Evolutionary conservation across 208 protist species (phyloP).

Genomic region (Balamuthia mandrillaris): DNA sequence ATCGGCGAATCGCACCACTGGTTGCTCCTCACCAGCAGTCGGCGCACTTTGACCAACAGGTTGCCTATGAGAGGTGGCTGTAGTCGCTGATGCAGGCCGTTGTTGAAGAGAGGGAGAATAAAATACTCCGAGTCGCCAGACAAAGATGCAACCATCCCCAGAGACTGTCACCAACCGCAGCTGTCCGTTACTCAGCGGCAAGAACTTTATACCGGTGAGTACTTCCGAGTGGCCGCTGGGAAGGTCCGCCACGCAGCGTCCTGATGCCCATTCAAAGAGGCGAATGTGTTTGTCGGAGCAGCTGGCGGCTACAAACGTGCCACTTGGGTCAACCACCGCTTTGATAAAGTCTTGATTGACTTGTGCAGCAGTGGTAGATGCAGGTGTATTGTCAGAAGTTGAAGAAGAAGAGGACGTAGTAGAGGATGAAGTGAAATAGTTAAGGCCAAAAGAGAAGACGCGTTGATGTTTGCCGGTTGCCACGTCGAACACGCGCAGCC

Average conservation of each 20-base stretch:
- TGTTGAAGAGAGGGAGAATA: neutral
- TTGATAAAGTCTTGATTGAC: no score
- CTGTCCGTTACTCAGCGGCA: neutral
- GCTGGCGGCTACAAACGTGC: slow-evolving; percentile 5
- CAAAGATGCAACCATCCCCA: slow-evolving; percentile 45
- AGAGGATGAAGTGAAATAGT: no score
- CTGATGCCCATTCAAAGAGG: slow-evolving; percentile 41
- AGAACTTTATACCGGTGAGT: slow-evolving; percentile 21
- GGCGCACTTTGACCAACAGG: neutral
- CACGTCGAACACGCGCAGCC: slow-evolving; percentile 30
- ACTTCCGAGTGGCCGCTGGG: slow-evolving; percentile 18
- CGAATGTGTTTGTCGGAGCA: slow-evolving; percentile 28
- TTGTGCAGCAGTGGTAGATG: no score
- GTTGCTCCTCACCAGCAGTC: neutral
- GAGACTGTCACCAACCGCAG: slow-evolving; percentile 40
- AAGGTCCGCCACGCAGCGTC: neutral
- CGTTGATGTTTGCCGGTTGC: slow-evolving; percentile 3
- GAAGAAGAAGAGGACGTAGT: no score
- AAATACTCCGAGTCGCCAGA: neutral
- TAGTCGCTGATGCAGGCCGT: neutral
- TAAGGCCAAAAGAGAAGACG: no score
- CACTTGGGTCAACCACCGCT: slow-evolving; percentile 31
- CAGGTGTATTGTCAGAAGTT: no score
- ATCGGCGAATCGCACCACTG: neutral
- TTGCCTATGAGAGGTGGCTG: neutral